Evolutionary conservation across 805 yeast genomes (phyloP).

Genomic region (Sugiyamaella mastotermitis): DNA sequence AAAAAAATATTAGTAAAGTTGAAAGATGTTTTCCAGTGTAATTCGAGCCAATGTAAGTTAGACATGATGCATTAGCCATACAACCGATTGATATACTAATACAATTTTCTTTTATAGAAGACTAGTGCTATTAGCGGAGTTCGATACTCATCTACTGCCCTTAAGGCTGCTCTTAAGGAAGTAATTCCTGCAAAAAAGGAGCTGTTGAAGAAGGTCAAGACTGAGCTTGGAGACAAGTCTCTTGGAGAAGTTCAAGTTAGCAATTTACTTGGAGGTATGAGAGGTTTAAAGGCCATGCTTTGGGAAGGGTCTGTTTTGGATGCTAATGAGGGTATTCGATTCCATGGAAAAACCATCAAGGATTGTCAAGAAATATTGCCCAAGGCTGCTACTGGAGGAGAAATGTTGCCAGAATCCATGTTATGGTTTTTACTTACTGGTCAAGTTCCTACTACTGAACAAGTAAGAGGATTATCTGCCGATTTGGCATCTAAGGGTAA

Average conservation of each 20-base stretch:
- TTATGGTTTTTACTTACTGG: constrained; percentile 77
- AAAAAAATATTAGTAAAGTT: no score
- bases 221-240: constrained; percentile 30
- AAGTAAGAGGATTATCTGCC: constrained; percentile 48
- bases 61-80: no score
- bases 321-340: constrained; percentile 69
- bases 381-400: constrained; percentile 45
- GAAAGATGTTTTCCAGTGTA: no score
- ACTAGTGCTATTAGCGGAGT: constrained; percentile 3
- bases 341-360: constrained; percentile 70
- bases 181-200: constrained; percentile 42
- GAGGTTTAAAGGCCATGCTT: constrained; percentile 66
- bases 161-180: constrained; percentile 31
- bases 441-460: constrained; percentile 55
- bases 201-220: constrained; percentile 37
- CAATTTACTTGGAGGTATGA: constrained; percentile 63
- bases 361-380: constrained; percentile 66
- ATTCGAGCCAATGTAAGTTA: no score
- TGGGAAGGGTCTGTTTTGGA: constrained; percentile 81
- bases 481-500: constrained; percentile 61
- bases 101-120: background rate
- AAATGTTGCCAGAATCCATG: constrained; percentile 60
- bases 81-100: no score
- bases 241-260: constrained; percentile 44
- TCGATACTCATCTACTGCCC: constrained; percentile 19